Evolutionary conservation across 2,329 filamentous ascomycete species (phyloP), one percentile per base, ranked within the genome.

Genomic region (Colletotrichum tanaceti): DNA sequence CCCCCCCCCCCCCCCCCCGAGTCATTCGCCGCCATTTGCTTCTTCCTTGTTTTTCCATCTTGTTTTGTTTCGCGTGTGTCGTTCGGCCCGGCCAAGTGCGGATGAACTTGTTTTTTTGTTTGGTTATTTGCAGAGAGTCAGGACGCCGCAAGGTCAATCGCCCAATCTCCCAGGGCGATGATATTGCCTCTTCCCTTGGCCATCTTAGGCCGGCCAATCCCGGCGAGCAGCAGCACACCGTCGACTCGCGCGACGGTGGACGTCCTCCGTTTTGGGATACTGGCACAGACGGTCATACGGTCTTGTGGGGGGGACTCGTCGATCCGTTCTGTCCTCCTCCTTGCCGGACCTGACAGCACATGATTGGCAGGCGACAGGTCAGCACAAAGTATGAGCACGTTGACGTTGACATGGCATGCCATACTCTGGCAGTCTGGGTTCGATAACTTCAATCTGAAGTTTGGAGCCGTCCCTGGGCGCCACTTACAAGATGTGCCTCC

Each of bases 11-110:
- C n/a, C n/a, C n/a, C n/a, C 22, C 61, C 50, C 50, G 65, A 68
- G 65, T 68, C 65, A 68, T 54, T 68, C 24, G 65, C n/a, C 47
- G 54, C 60, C 44, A n/a, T 32, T 28, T 50, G 43, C 52, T 61
- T 43, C 55, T 68, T 61, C 50, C 55, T 55, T 65, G 38, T 28
- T 43, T 20, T 44, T 32, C 24, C 28, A 7, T 28, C 28, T 43
- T 44, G 49, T 62, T 50, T 65, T 24, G n/a, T n/a, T 57, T 41
- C 55, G 35, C 28, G 28, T 28, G 28, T 28, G 28, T 28, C 7
- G 28, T 28, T 9, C 28, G 28, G 28, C 7, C 7, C 28, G 3
- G 28, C 28, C 28, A 28, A 28, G 28, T 28, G 28, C 28, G 7
- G 7, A 28, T 28, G 28, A 28, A 5, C 7, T 28, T 28, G n/a